Percentiles rank a stretch among this genome's conserved stretches.
Conservation (phyloP, 164 flowering plant genomes). For the Umbellularia californica region DNA sequence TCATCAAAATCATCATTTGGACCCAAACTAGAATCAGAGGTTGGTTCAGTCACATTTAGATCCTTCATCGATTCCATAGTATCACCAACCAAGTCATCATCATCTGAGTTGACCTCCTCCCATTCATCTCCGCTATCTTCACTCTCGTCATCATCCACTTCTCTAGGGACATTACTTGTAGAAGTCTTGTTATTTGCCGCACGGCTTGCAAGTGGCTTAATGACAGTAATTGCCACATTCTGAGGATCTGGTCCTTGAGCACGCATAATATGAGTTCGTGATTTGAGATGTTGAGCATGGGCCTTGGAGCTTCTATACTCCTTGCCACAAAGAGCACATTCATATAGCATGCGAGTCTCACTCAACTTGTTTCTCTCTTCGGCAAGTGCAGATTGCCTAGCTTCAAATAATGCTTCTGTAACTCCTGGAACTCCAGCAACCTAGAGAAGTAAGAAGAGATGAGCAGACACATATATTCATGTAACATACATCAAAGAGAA, state of each 20-base stretch:
- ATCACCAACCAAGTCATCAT: conserved; percentile 45
- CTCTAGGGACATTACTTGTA: conserved; percentile 16
- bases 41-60: conserved; percentile 35
- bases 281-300: conserved; percentile 86
- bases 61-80: conserved; percentile 38
- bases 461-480: not conserved
- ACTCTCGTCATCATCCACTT: conserved; percentile 36
- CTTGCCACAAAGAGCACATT: conserved; percentile 75
- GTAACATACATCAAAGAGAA: not conserved
- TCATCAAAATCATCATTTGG: conserved; percentile 39
- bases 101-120: conserved; percentile 80
- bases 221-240: conserved; percentile 36
- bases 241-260: conserved; percentile 36
- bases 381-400: conserved; percentile 75
- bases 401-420: conserved; percentile 78
- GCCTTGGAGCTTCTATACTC: conserved; percentile 85
- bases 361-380: conserved; percentile 53
- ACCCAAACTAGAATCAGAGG: not conserved
- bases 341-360: conserved; percentile 74
- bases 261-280: conserved; percentile 53
- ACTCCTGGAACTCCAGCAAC: conserved; percentile 97
- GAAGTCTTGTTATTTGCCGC: conserved; percentile 15
- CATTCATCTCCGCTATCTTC: conserved; percentile 79
- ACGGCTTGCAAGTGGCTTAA: conserved; percentile 66
- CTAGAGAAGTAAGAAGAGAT: conserved; percentile 26